Evolutionary conservation across 169 alveolate genomes (phyloP), one percentile per base, ranked within the genome.

Genomic region (Besnoitia besnoiti): DNA sequence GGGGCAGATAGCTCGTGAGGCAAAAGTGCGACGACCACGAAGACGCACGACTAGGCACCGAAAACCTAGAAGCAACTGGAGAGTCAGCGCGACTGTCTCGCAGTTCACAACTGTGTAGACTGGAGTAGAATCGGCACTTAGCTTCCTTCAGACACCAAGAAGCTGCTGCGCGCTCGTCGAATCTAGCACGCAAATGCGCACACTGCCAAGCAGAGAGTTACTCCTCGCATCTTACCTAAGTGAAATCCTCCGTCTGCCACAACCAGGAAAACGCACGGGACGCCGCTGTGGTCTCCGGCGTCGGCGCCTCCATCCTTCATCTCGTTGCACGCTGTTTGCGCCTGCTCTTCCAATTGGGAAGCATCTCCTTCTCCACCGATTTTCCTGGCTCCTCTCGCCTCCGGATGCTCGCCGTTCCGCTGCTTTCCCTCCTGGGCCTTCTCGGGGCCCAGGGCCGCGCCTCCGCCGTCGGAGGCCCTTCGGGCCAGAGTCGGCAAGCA

Each of bases 241-340:
- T 82, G 75, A 33, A 82, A 82, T 33, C 90, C 90, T 16, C 90
- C 90, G 62, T 82, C 90, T 8, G 90, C 90, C 30, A 49, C 90
- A 8, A 82, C 90, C 47, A 82, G 75, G n/a, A 33, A 7, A 21
- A 82, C 90, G 75, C 40, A 35, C 8, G 49, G 59, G 21, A 77
- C 87, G 16, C 87, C 87, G 10, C 30, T 16, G 87, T 42, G 30
- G 8, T 1, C 30, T 7, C 0, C 46, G 19, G n/a, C 61, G 8
- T 77, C 46, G 19, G n/a, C 61, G 8, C 40, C 87, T 39, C 30
- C 47, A 19, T 40, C 59, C 37, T 2, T n/a, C 59, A 10, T 35
- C 39, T 10, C 87, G 14, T n/a, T 39, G 87, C 59, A 0, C 16
- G 55, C 7, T 39, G 7, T 10, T 3, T 77, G 8, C 59, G 7